Conservation (phyloP, 2,329 filamentous ascomycete genomes). For the Trichophyton benhamiae region DNA sequence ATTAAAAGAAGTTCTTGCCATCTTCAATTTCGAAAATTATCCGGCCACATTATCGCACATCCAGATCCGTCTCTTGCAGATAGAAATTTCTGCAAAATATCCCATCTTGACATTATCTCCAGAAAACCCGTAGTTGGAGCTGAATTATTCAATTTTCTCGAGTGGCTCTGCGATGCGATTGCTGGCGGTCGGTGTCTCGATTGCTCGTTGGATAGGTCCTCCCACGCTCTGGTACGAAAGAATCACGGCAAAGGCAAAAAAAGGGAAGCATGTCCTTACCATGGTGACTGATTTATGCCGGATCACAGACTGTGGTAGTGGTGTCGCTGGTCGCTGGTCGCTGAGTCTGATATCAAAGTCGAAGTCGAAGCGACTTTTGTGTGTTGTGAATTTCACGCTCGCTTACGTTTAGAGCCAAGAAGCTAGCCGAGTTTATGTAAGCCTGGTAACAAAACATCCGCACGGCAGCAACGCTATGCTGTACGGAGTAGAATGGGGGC, state of each 20-base stretch:
- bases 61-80: not conserved
- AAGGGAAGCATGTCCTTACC: conserved; percentile 25
- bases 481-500: no score
- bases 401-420: conserved; percentile 16
- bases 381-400: conserved; percentile 4
- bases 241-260: conserved; percentile 12
- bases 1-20: not conserved
- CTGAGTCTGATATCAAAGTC: conserved; percentile 30
- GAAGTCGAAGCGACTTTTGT: conserved; percentile 16
- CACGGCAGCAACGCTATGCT: conserved; percentile 13
- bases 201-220: conserved; percentile 6
- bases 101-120: not conserved
- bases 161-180: not conserved
- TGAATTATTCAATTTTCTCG: not conserved
- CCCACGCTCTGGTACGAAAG: conserved; percentile 12
- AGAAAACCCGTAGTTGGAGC: not conserved
- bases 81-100: no score
- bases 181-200: not conserved
- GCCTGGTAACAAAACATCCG: conserved; percentile 16
- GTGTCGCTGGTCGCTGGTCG: conserved; percentile 14
- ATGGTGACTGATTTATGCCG: conserved; percentile 38
- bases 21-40: not conserved
- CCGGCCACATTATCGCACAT: no score
- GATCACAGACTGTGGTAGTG: conserved; percentile 23
- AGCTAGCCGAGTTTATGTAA: conserved; percentile 16